Percentiles rank a stretch among this genome's conserved stretches.
phyloP scores from a whole-genome alignment of 371 early-diverging fungal genomes.

The Rhizopus delemar region DNA sequence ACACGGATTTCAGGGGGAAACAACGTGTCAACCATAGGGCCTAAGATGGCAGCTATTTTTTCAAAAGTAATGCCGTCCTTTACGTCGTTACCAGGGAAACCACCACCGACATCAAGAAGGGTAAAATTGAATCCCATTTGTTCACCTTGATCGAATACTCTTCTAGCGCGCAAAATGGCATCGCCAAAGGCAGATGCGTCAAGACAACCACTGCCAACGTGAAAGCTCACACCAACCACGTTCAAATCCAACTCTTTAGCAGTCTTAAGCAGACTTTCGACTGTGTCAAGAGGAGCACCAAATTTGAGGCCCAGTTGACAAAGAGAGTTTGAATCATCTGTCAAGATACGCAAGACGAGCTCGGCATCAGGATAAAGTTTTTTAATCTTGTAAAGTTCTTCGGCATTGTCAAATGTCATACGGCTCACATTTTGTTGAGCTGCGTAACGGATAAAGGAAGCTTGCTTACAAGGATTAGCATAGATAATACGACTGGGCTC shows the following conservation, averaged over 20 bases:
- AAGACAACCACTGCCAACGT: slow-evolving; percentile 94
- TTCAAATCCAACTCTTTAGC: slow-evolving; percentile 83
- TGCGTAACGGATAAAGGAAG: slow-evolving; percentile 90
- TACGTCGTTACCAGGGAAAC: slow-evolving; percentile 91
- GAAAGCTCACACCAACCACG: slow-evolving; percentile 91
- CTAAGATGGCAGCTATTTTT: slow-evolving; percentile 81
- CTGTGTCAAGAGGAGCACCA: slow-evolving; percentile 84
- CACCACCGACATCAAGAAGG: slow-evolving; percentile 95
- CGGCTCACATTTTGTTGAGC: slow-evolving; percentile 72
- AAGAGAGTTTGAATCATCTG: slow-evolving; percentile 91
- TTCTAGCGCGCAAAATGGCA: slow-evolving; percentile 83
- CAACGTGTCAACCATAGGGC: slow-evolving; percentile 73
- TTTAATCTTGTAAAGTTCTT: slow-evolving; percentile 94
- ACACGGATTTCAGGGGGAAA: slow-evolving; percentile 80
- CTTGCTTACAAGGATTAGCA: slow-evolving; percentile 98
- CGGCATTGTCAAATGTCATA: slow-evolving; percentile 98
- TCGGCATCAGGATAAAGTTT: slow-evolving; percentile 78
- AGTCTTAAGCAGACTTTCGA: slow-evolving; percentile 65
- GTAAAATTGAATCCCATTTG: slow-evolving; percentile 74
- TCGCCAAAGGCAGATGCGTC: slow-evolving; percentile 90
- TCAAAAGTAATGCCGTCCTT: slow-evolving; percentile 79
- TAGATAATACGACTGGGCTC: slow-evolving; percentile 86
- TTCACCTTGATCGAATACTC: slow-evolving; percentile 84
- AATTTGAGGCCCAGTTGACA: slow-evolving; percentile 96
- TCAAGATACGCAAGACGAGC: slow-evolving; percentile 89